These are phyloP conservation scores for Pichia sp. DNA, from an alignment of 1,139 yeast genomes.

Conservation along the genomic window DNA sequence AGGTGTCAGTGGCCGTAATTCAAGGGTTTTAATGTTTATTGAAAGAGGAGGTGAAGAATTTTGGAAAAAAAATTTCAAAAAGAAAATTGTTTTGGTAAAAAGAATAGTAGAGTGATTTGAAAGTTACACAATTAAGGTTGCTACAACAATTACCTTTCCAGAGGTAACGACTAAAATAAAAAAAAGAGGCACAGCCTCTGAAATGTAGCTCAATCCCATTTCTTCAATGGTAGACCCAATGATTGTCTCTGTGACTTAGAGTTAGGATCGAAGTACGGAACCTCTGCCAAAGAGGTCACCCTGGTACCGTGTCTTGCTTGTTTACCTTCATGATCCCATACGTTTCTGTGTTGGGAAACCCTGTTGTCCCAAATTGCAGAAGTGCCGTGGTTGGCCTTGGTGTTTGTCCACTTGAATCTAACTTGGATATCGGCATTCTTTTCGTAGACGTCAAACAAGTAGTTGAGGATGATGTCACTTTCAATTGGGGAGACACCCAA, in stretches of 20 bases:
- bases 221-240: not conserved
- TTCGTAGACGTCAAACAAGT: not conserved
- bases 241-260: not conserved
- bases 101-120: too few relatives aligned
- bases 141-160: too few relatives aligned
- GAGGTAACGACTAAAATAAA: too few relatives aligned
- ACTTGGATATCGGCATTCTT: not conserved
- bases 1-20: too few relatives aligned
- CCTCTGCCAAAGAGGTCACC: not conserved
- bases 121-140: too few relatives aligned
- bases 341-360: not conserved
- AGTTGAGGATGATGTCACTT: not conserved
- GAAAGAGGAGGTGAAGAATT: too few relatives aligned
- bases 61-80: too few relatives aligned
- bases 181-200: too few relatives aligned
- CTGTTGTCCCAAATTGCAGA: not conserved
- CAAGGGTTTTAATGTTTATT: too few relatives aligned
- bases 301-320: not conserved
- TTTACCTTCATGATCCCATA: slow-evolving; percentile 1
- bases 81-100: too few relatives aligned
- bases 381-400: not conserved
- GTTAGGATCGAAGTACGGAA: not conserved
- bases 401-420: not conserved
- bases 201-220: too few relatives aligned
- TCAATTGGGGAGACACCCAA: not conserved